Percentiles rank a stretch among this genome's conserved stretches.
Conservation (phyloP, 2,329 filamentous ascomycete genomes). For the Arachnomyces sp. region DNA sequence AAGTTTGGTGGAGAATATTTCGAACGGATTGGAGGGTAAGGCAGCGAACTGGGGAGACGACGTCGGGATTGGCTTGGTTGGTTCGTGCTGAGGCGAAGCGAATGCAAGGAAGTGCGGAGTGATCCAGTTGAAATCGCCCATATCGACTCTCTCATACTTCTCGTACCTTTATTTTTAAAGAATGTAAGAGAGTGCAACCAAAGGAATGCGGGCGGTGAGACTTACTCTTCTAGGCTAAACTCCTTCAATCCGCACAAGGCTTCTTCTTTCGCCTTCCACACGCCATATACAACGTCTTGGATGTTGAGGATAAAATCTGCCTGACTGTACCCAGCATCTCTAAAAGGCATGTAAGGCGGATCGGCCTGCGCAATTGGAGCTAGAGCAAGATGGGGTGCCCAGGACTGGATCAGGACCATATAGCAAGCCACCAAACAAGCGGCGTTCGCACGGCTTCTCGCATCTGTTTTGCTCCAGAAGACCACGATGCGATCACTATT, state of each 20-base stretch:
- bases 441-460: conserved; percentile 81
- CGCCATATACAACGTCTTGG: conserved; percentile 94
- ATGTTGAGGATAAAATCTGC: conserved; percentile 94
- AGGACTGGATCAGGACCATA: conserved; percentile 97
- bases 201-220: conserved; percentile 7
- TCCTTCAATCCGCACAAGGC: conserved; percentile 83
- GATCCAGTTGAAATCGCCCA: conserved; percentile 99
- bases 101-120: conserved; percentile 93
- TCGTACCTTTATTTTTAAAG: conserved; percentile 57
- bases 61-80: conserved; percentile 63
- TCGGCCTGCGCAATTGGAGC: conserved; percentile 95
- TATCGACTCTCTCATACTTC: conserved; percentile 87
- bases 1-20: conserved; percentile 63
- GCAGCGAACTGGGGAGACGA: conserved; percentile 65
- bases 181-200: conserved; percentile 2
- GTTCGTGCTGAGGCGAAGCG: conserved; percentile 81
- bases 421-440: conserved; percentile 94
- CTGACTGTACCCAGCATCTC: conserved; percentile 96
- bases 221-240: conserved; percentile 84
- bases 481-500: conserved; percentile 87
- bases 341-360: conserved; percentile 96
- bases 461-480: conserved; percentile 90
- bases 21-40: conserved; percentile 68
- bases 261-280: conserved; percentile 98
- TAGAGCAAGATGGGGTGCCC: conserved; percentile 91